phyloP scores from a whole-genome alignment of 2,329 filamentous ascomycete genomes.

The Exophiala sp. region DNA sequence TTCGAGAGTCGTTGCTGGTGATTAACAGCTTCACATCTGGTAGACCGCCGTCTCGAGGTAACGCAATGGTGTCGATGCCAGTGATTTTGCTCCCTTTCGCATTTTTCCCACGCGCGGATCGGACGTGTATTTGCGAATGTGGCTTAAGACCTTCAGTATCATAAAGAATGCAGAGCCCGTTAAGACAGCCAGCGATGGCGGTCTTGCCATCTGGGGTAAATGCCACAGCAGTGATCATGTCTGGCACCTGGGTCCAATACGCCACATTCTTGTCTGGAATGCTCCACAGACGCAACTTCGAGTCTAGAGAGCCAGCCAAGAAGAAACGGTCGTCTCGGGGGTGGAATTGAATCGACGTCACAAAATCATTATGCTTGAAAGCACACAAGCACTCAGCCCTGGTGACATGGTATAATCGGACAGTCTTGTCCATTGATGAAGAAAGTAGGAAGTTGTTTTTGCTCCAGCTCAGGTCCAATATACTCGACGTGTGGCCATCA shows the following conservation, averaged over 20 bases:
- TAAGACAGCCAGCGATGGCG: constrained; percentile 82
- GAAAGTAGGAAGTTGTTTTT: constrained; percentile 96
- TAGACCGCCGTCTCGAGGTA: constrained; percentile 55
- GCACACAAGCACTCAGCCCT: constrained; percentile 82
- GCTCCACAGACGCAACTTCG: constrained; percentile 86
- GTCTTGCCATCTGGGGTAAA: constrained; percentile 91
- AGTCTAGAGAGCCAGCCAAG: constrained; percentile 85
- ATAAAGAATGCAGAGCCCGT: constrained; percentile 83
- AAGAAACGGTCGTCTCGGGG: constrained; percentile 96
- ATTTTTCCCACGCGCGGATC: constrained; percentile 86
- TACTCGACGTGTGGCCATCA: constrained; percentile 75
- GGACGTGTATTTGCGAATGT: constrained; percentile 84
- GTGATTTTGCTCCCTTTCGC: constrained; percentile 97
- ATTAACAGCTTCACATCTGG: constrained; percentile 79
- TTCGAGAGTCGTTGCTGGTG: constrained; percentile 90
- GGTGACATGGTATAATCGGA: constrained; percentile 87
- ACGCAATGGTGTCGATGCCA: constrained; percentile 72
- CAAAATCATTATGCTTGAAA: constrained; percentile 92
- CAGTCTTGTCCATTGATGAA: constrained; percentile 97
- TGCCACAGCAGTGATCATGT: constrained; percentile 89
- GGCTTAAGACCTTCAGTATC: constrained; percentile 86
- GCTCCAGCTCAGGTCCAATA: constrained; percentile 94
- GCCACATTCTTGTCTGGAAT: constrained; percentile 95
- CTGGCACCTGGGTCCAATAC: constrained; percentile 70
- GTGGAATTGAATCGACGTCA: constrained; percentile 92